Base-by-base conservation (phyloP, 2,329 filamentous ascomycete species). In the Colletotrichum gigasporum region DNA sequence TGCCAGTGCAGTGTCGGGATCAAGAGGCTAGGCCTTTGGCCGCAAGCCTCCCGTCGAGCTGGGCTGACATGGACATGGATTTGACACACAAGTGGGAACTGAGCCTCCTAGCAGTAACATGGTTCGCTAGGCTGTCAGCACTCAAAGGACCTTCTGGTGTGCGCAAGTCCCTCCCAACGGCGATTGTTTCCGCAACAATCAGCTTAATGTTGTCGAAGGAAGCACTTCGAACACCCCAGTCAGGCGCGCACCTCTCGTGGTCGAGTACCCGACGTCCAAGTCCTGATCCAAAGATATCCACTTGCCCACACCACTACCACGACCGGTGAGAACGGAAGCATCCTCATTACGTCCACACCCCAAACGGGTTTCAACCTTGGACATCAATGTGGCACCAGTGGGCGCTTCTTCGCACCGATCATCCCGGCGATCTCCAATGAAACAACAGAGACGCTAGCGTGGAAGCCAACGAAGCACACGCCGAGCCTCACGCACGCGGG, bases 381-480 rank as follows among this genome's bases (percentile, higher is more conserved):
- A 18, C 22, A 10, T 9, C 22, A 2, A 64, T 64, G 20, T 54
- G 61, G 47, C 34, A 41, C 54, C 24, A 18, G 41, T 26, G 47
- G 20, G 34, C n/a, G 48, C 18, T 35, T 16, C 39, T 22, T 18
- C 48, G 61, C 61, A 50, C 48, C 37, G 61, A 54, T 64, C 30
- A 41, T 35, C 48, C 30, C 35, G 35, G 48, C 57, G 34, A 18
- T 39, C 20, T 4, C 50, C 48, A 65, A 50, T 65, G 62, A 65
- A 65, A 65, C 62, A 39, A 20, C 16, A 34, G 28, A 50, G 47
- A 42, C 20, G 44, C 22, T 39, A 37, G 41, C n/a, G 20, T 37
- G 41, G 28, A 62, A 52, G 56, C 59, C 50, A 62, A 30, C 34
- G 34, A 55, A 61, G 56, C 55, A 52, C 20, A 50, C 42, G 16